phyloP scores from a whole-genome alignment of 2,329 filamentous ascomycete species.

The Hymenoscyphus repandus region DNA sequence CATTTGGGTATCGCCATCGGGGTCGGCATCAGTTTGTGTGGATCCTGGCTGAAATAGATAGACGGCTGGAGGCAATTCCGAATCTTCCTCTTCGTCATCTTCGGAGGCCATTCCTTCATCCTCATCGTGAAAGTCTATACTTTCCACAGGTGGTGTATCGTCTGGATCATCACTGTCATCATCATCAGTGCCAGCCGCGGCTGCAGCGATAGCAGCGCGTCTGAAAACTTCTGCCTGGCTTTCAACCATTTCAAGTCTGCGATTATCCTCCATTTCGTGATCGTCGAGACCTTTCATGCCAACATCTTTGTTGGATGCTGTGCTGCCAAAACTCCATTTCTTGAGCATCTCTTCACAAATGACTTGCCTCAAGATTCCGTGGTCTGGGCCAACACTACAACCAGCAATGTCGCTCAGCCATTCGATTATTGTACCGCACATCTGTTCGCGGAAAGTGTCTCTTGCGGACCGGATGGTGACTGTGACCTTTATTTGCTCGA shows the following conservation, averaged over 20 bases:
- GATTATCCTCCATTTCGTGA: constrained; percentile 51
- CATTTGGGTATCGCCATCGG: constrained; percentile 42
- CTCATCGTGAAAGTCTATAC: constrained; percentile 27
- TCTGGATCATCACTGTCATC: constrained; percentile 34
- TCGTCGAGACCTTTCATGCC: constrained; percentile 78
- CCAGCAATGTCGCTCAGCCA: constrained; percentile 93
- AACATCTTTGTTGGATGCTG: constrained; percentile 71
- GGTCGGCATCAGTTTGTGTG: constrained; percentile 34
- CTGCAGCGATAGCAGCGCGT: constrained; percentile 14
- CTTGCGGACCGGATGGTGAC: constrained; percentile 90
- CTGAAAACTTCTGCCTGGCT: constrained; percentile 13
- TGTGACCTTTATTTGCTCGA: constrained; percentile 94
- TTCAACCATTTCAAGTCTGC: constrained; percentile 13
- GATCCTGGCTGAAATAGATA: constrained; percentile 18
- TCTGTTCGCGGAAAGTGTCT: constrained; percentile 95
- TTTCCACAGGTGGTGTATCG: constrained; percentile 40
- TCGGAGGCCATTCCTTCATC: constrained; percentile 26
- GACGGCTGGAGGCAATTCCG: constrained; percentile 4
- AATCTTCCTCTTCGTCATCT: constrained; percentile 36
- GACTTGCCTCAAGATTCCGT: constrained; percentile 69
- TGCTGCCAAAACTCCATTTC: constrained; percentile 81
- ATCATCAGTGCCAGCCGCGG: constrained; percentile 17
- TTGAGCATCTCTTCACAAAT: constrained; percentile 90
- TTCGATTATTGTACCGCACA: constrained; percentile 96
- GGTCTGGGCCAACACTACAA: constrained; percentile 77